A percentile compares a stretch with the other conserved stretches of the same genome.
Conservation (phyloP, 2,329 filamentous ascomycete genomes). For the Basipetospora sp. region DNA sequence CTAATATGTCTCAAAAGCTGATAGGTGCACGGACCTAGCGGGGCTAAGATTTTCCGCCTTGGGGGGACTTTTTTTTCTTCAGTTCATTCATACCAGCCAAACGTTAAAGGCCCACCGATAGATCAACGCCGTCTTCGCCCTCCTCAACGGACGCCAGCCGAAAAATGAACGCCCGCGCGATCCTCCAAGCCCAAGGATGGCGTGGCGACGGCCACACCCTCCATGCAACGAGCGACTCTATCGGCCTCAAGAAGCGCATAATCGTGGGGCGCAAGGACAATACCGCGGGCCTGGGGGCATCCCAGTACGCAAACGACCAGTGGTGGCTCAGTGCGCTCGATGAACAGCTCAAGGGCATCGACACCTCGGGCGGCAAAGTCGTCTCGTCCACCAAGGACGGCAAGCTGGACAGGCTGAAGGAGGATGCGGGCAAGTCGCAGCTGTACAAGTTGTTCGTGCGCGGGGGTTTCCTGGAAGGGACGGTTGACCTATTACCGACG, state of each 20-base stretch:
- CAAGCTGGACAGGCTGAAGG: conserved; percentile 41
- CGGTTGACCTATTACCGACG: conserved; percentile 26
- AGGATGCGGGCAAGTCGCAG: conserved; percentile 40
- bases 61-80: too few relatives aligned
- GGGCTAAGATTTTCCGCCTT: too few relatives aligned
- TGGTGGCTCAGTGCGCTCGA: conserved; percentile 98
- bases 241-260: conserved; percentile 70
- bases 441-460: conserved; percentile 76
- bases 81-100: too few relatives aligned
- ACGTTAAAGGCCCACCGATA: background rate
- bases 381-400: conserved; percentile 40
- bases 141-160: too few relatives aligned
- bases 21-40: too few relatives aligned
- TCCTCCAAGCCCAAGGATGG: conserved; percentile 80
- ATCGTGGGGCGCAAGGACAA: conserved; percentile 72
- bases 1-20: too few relatives aligned
- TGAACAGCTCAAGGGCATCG: conserved; percentile 69
- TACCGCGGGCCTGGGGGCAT: conserved; percentile 66
- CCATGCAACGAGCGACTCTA: conserved; percentile 55
- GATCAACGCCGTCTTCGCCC: background rate
- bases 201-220: conserved; percentile 76
- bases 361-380: conserved; percentile 41
- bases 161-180: conserved; percentile 67
- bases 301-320: conserved; percentile 58
- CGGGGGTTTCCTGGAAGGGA: conserved; percentile 64